Evolutionary conservation across 2,329 filamentous ascomycete species (phyloP).

Genomic region (Cercospora brassicicola): DNA sequence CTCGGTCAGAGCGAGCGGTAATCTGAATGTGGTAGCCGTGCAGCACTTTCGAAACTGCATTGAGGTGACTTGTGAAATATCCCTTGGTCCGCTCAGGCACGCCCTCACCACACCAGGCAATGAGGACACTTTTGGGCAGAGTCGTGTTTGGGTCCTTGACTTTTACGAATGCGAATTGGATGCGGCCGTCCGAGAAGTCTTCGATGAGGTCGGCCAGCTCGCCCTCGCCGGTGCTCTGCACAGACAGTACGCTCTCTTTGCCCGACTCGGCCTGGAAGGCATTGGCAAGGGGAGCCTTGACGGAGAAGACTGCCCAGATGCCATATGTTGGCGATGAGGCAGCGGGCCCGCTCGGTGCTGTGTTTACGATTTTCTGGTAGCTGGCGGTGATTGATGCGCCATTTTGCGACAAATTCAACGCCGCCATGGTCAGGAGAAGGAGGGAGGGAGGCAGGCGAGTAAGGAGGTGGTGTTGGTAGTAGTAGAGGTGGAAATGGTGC

Average conservation of each 20-base stretch:
- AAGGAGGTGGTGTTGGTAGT: not conserved
- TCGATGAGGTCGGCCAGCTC: conserved; percentile 87
- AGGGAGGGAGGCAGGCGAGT: not conserved
- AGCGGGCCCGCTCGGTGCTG: conserved; percentile 57
- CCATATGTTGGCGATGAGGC: conserved; percentile 76
- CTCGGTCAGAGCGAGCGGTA: conserved; percentile 85
- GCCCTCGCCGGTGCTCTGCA: conserved; percentile 89
- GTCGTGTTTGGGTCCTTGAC: conserved; percentile 90
- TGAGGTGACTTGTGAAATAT: conserved; percentile 93
- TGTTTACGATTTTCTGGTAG: conserved; percentile 67
- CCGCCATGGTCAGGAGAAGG: conserved; percentile 63
- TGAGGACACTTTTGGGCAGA: conserved; percentile 87
- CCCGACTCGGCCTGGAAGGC: conserved; percentile 82
- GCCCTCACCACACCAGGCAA: conserved; percentile 95
- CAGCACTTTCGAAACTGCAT: conserved; percentile 84
- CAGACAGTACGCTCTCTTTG: conserved; percentile 94
- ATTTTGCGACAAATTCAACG: conserved; percentile 58
- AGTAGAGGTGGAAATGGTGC: not conserved
- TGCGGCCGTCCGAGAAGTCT: conserved; percentile 92
- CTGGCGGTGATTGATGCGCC: conserved; percentile 55
- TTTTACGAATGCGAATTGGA: conserved; percentile 96
- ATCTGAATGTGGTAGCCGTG: conserved; percentile 98
- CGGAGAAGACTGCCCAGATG: conserved; percentile 92
- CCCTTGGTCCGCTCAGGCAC: conserved; percentile 98
- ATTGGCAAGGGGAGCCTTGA: conserved; percentile 86